These are phyloP conservation scores for Microsporum ferrugineum DNA, from an alignment of 2,329 filamentous ascomycete species.

Conservation along the genomic window DNA sequence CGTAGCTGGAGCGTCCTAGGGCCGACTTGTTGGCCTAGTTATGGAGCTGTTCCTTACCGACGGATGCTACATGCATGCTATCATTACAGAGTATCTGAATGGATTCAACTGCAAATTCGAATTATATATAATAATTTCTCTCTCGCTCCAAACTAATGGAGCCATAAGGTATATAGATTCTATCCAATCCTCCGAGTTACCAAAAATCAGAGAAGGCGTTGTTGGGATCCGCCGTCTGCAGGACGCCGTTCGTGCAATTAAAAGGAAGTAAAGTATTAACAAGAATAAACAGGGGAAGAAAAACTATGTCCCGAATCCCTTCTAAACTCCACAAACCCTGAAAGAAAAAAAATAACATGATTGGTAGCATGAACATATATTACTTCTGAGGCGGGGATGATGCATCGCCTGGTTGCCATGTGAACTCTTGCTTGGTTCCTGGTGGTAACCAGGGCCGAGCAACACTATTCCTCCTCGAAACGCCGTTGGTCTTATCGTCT, in stretches of 20 bases:
- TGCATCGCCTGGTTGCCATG: conserved; percentile 51
- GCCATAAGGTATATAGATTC: conserved; percentile 2
- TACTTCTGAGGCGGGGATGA: conserved; percentile 13
- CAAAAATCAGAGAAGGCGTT: not conserved
- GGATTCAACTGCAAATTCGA: not conserved
- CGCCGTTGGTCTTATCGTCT: conserved; percentile 36
- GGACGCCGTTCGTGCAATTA: not conserved
- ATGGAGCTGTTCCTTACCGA: conserved; percentile 56
- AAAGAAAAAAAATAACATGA: not conserved
- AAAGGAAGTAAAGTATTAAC: not conserved
- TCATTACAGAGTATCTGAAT: not conserved
- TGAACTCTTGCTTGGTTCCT: conserved; percentile 76
- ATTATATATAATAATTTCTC: not conserved
- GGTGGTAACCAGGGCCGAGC: conserved; percentile 54
- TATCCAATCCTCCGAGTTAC: conserved; percentile 3
- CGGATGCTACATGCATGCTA: conserved; percentile 44
- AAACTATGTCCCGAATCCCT: not conserved
- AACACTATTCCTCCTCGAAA: conserved; percentile 30
- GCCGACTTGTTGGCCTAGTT: conserved; percentile 35
- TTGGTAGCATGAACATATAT: conserved; percentile 1
- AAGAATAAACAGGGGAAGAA: not conserved
- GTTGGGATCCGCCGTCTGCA: conserved; percentile 4
- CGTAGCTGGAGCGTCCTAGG: conserved; percentile 57
- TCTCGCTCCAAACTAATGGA: not conserved
- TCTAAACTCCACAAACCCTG: not conserved